Evolutionary conservation across 139 green algal species (phyloP), one percentile per base, ranked within the genome.

Genomic region (Chlorella sp.): DNA sequence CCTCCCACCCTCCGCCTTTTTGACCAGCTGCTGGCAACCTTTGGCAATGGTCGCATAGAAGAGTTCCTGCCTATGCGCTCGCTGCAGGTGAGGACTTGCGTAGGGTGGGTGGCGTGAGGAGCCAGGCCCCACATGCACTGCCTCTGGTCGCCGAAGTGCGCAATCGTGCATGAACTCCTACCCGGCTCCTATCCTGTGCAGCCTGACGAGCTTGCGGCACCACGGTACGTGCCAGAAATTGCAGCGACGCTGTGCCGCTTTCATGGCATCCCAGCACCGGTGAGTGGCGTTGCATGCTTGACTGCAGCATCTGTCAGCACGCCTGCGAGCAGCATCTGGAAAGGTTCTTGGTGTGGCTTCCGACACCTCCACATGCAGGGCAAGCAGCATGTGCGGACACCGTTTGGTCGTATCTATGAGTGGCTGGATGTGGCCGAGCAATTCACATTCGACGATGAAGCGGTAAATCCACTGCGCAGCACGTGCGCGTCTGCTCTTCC

Each of bases 31-130:
- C 75, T 98, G 39, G 93, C 82, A 1, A 88, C 91, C 1, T 98
- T 98, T 87, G 68, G 20, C 28, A 98, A 98, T 80, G 96, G 96
- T 1, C 87, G 96, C 9, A 90, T 98, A 5, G 96, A 98, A 85
- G 74, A 87, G 36, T 98, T 94, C 74, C 86, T 98, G 38, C 60
- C 87, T 17, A 87, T 88, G 74, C 84, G 86, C 36, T 92, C 90
- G 3, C 78, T 98, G 26, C 28, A 63, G 72, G 72, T 79, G 44
- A 26, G 69, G 9, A 9, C n/a, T 51, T 6, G 36, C n/a, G 15
- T 38, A 23, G 17, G 64, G n/a, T n/a, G n/a, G n/a, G n/a, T n/a
- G n/a, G n/a, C n/a, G n/a, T n/a, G n/a, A n/a, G n/a, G n/a, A n/a
- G n/a, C n/a, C n/a, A n/a, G n/a, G n/a, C n/a, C n/a, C n/a, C n/a